Evolutionary conservation across 805 yeast genomes (phyloP).

Genomic region (Yamadazyma insecticola): DNA sequence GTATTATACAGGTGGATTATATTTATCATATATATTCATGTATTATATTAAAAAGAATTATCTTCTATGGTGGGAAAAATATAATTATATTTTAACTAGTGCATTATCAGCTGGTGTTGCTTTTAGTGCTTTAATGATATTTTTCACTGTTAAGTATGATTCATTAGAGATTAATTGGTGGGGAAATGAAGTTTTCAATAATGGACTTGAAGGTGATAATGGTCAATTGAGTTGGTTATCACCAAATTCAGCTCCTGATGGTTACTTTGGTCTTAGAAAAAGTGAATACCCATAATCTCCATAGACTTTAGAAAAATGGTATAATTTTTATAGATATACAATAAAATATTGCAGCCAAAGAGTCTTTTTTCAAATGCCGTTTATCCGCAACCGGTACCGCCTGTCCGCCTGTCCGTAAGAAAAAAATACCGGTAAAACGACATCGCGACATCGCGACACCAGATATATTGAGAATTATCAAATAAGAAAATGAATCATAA

Average conservation of each 20-base stretch:
- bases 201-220: conserved; percentile 35
- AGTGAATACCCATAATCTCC: conserved; percentile 24
- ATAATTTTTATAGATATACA: too few species aligned
- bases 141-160: conserved; percentile 48
- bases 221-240: conserved; percentile 23
- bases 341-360: too few species aligned
- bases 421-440: too few species aligned
- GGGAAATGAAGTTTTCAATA: conserved; percentile 45
- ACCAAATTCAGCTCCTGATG: conserved; percentile 26
- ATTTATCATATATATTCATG: conserved; percentile 53
- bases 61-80: conserved; percentile 65
- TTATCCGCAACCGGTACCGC: too few species aligned
- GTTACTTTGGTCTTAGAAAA: conserved; percentile 26
- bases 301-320: too few species aligned
- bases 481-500: too few species aligned
- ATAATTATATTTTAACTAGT: conserved; percentile 58
- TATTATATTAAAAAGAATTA: conserved; percentile 47
- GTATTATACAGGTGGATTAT: conserved; percentile 57
- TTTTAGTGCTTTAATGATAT: conserved; percentile 53
- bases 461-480: too few species aligned
- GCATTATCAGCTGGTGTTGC: conserved; percentile 63
- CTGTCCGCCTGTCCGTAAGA: too few species aligned
- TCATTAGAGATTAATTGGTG: conserved; percentile 51
- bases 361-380: too few species aligned
- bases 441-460: too few species aligned